A percentile compares a stretch with the other conserved stretches of the same genome.
These are phyloP conservation scores for Xylariaceae sp. DNA, from an alignment of 2,329 filamentous ascomycete genomes.

Conservation along the genomic window DNA sequence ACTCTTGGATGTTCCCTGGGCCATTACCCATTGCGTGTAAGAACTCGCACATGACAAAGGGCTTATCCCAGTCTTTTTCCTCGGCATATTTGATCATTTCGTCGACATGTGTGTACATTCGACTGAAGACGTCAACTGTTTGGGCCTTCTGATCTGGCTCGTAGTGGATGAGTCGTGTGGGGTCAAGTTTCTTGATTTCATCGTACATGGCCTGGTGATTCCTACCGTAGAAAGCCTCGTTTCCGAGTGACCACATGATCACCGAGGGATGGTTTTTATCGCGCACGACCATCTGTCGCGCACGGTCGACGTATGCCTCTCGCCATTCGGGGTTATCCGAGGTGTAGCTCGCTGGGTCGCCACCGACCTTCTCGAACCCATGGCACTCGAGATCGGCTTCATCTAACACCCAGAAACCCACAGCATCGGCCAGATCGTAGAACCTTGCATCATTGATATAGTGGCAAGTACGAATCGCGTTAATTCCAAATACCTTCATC, in stretches of 20 bases:
- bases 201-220: conserved; percentile 68
- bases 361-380: conserved; percentile 42
- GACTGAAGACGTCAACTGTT: conserved; percentile 59
- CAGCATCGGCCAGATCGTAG: conserved; percentile 59
- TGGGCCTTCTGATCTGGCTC: conserved; percentile 57
- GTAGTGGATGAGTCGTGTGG: conserved; percentile 60
- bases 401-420: conserved; percentile 62
- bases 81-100: conserved; percentile 38
- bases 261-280: conserved; percentile 59
- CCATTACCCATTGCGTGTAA: conserved; percentile 69
- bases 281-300: conserved; percentile 59
- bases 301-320: conserved; percentile 64
- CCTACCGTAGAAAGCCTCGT: conserved; percentile 66
- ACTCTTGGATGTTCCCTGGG: conserved; percentile 63
- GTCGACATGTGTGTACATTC: conserved; percentile 60
- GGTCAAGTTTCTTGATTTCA: conserved; percentile 54
- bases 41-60: conserved; percentile 54
- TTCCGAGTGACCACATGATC: conserved; percentile 69
- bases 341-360: conserved; percentile 46
- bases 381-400: conserved; percentile 54
- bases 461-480: conserved; percentile 65
- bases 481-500: conserved; percentile 69
- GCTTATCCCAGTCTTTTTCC: conserved; percentile 46
- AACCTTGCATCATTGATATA: conserved; percentile 59
- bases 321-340: conserved; percentile 60